A percentile compares a stretch with the other conserved stretches of the same genome.
phyloP scores from a whole-genome alignment of 129 eudicot species.

The Flaveria brownii region DNA sequence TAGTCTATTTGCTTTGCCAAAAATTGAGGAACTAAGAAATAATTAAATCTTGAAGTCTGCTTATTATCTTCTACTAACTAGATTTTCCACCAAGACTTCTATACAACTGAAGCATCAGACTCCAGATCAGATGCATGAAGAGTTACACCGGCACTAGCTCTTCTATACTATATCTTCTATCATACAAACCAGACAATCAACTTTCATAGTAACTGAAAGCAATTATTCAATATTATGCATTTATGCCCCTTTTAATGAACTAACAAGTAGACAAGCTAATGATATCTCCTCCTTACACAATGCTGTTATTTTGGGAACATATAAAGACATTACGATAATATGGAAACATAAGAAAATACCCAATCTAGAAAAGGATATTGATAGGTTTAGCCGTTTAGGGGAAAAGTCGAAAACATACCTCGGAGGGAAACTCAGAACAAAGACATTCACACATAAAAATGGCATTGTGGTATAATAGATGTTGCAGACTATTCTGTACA shows the following conservation, averaged over 20 bases:
- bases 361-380: background rate
- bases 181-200: background rate
- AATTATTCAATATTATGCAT: background rate
- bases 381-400: background rate
- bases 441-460: conserved; percentile 91
- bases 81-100: conserved; percentile 16
- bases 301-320: background rate
- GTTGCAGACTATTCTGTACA: conserved; percentile 68
- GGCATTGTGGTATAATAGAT: conserved; percentile 69
- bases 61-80: background rate
- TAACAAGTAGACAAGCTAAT: background rate
- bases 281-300: conserved; percentile 4
- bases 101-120: background rate
- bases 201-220: conserved; percentile 1
- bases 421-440: conserved; percentile 94
- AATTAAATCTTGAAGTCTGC: conserved; percentile 2
- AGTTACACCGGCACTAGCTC: background rate
- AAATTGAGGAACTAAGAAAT: background rate
- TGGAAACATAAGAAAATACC: background rate
- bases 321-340: conserved; percentile 4
- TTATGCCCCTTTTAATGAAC: background rate
- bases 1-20: conserved; percentile 4
- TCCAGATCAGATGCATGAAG: background rate
- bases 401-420: conserved; percentile 58
- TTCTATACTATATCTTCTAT: background rate